These are phyloP conservation scores for Taphrina flavorubra DNA, from an alignment of 1,139 yeast genomes.

Conservation along the genomic window DNA sequence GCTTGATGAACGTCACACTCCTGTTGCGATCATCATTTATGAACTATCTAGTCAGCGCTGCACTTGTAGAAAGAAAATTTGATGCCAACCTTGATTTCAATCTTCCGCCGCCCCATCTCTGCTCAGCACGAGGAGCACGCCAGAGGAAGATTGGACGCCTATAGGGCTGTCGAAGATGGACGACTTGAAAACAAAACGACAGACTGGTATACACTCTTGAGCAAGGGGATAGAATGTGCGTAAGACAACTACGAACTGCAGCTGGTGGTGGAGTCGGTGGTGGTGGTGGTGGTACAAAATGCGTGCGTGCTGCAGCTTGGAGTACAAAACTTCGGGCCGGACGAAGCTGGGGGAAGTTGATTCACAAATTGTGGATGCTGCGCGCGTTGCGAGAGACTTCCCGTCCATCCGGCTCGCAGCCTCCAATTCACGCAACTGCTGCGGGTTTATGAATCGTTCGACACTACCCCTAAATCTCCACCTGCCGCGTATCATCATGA, in stretches of 20 bases:
- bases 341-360: background rate
- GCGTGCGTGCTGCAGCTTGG: background rate
- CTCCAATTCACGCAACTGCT: too few relatives aligned
- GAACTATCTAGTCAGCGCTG: slow-evolving; percentile 16
- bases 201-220: too few relatives aligned
- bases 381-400: too few relatives aligned
- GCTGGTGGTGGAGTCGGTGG: background rate
- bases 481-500: too few relatives aligned
- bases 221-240: too few relatives aligned
- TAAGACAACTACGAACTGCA: too few relatives aligned
- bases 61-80: background rate
- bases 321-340: background rate
- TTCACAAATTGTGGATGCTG: background rate
- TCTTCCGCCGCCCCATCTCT: slow-evolving; percentile 39
- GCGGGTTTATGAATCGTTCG: too few relatives aligned
- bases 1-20: slow-evolving; percentile 78
- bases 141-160: background rate
- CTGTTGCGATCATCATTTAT: slow-evolving; percentile 87
- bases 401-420: too few relatives aligned
- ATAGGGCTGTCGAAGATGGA: background rate
- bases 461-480: too few relatives aligned
- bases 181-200: too few relatives aligned
- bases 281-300: background rate
- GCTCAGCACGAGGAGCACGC: slow-evolving; percentile 2
- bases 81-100: slow-evolving; percentile 38